Conservation (phyloP, 164 flowering plant species). For the Taxillus chinensis region DNA sequence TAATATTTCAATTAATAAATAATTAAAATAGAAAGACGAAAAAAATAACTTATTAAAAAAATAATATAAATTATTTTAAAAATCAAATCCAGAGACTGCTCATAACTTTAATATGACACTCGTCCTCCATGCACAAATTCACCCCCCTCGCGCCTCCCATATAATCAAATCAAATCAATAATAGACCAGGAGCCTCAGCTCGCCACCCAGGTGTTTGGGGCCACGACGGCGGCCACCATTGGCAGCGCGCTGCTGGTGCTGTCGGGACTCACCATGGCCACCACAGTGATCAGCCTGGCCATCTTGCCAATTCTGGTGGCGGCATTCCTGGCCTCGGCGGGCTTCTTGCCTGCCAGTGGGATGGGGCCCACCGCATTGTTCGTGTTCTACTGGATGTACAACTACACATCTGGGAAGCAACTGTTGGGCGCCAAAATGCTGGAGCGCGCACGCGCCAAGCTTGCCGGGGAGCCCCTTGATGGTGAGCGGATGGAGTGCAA, state of each 20-base stretch:
- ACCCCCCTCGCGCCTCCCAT: background rate
- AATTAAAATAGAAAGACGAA: too few species aligned
- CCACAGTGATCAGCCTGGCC: slow-evolving; percentile 21
- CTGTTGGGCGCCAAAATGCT: slow-evolving; percentile 10
- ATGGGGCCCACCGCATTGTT: slow-evolving; percentile 8
- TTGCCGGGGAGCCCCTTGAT: background rate
- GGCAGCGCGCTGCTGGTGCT: slow-evolving; percentile 21
- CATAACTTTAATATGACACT: background rate
- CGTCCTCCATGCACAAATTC: background rate
- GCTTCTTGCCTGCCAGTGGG: slow-evolving; percentile 12
- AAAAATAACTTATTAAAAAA: too few species aligned
- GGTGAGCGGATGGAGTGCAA: too few species aligned
- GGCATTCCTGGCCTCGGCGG: slow-evolving; percentile 22
- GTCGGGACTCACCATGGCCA: slow-evolving; percentile 12
- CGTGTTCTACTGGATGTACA: slow-evolving; percentile 23
- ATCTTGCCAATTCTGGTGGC: slow-evolving; percentile 23
- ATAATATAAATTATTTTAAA: too few species aligned
- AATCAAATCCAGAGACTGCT: too few species aligned
- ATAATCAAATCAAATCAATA: background rate
- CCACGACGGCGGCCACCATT: slow-evolving; percentile 22
- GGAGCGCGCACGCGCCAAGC: background rate
- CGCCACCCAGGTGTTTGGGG: slow-evolving; percentile 11
- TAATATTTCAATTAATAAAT: too few species aligned
- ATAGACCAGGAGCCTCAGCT: background rate
- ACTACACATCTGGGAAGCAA: slow-evolving; percentile 15